These are phyloP conservation scores for Chenopodium berlandieri DNA, from an alignment of 148 eudicot species.

Conservation along the genomic window DNA sequence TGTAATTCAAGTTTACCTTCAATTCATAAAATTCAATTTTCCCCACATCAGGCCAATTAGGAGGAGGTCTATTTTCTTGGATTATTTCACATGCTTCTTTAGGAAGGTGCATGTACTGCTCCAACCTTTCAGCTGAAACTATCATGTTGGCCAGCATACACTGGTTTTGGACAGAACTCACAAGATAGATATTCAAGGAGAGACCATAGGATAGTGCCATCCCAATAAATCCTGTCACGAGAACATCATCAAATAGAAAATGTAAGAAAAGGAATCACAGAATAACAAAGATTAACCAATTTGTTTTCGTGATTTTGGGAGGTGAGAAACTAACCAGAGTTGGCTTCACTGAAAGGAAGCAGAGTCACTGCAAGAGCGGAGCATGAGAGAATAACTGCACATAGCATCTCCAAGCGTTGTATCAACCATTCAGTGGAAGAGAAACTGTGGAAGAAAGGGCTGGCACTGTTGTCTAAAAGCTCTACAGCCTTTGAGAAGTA, in stretches of 20 bases:
- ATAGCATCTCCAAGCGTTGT: conserved; percentile 52
- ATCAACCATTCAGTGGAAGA: conserved; percentile 61
- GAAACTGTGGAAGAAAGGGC: conserved; percentile 50
- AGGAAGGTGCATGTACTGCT: conserved; percentile 51
- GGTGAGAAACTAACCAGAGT: conserved; percentile 35
- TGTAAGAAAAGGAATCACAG: not conserved
- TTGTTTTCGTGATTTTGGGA: not conserved
- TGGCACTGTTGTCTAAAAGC: conserved; percentile 48
- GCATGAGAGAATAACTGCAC: conserved; percentile 41
- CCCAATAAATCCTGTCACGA: conserved; percentile 42
- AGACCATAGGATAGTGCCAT: conserved; percentile 58
- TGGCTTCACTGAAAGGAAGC: conserved; percentile 34
- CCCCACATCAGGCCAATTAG: conserved; percentile 42
- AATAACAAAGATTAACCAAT: not conserved
- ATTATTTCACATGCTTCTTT: conserved; percentile 48
- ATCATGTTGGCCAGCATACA: conserved; percentile 39
- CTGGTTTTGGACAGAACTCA: conserved; percentile 38
- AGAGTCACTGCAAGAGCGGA: conserved; percentile 47
- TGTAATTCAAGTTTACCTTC: conserved; percentile 28
- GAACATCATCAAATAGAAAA: conserved; percentile 3
- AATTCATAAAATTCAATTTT: conserved; percentile 40
- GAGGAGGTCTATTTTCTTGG: conserved; percentile 34
- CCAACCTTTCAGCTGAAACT: conserved; percentile 50
- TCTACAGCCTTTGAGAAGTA: conserved; percentile 36
- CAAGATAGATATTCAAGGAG: conserved; percentile 40